phyloP scores from a whole-genome alignment of 2,329 filamentous ascomycete species.

The Sporothrix pseudoabietina region DNA sequence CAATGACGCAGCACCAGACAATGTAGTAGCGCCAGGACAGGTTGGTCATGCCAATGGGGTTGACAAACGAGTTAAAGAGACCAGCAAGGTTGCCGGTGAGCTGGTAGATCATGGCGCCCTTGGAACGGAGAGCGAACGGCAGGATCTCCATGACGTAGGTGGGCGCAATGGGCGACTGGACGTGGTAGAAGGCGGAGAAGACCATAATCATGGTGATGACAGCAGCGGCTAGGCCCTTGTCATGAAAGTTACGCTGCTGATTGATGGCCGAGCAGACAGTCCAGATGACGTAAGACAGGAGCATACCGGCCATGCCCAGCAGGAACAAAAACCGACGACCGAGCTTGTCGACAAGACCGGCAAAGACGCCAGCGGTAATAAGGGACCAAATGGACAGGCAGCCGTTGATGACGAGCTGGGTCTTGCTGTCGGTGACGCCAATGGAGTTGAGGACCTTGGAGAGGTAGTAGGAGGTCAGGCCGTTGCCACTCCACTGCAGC shows the following conservation, averaged over 20 bases:
- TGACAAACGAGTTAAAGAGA: conserved; percentile 35
- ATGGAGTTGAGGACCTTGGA: conserved; percentile 40
- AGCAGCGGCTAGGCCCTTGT: conserved; percentile 29
- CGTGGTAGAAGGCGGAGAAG: conserved; percentile 42
- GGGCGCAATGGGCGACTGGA: conserved; percentile 42
- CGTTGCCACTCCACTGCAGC: conserved; percentile 34
- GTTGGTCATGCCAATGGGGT: conserved; percentile 34
- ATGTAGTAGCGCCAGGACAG: conserved; percentile 37
- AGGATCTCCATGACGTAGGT: conserved; percentile 33
- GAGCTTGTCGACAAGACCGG: conserved; percentile 29
- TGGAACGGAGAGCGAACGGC: conserved; percentile 33
- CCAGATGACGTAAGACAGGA: conserved; percentile 30
- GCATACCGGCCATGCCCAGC: conserved; percentile 32
- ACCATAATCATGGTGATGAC: conserved; percentile 31
- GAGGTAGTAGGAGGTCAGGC: conserved; percentile 43
- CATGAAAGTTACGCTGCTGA: conserved; percentile 32
- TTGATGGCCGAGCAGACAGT: conserved; percentile 33
- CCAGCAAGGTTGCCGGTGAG: conserved; percentile 29
- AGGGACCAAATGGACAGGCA: conserved; percentile 35
- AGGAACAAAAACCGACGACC: conserved; percentile 39
- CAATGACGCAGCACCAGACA: conserved; percentile 34
- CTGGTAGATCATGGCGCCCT: conserved; percentile 32
- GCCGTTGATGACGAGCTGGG: conserved; percentile 37
- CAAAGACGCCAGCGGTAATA: conserved; percentile 20
- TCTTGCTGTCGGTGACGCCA: conserved; percentile 38